These are phyloP conservation scores for Stevia rebaudiana DNA, from an alignment of 140 eudicot genomes.

Conservation along the genomic window DNA sequence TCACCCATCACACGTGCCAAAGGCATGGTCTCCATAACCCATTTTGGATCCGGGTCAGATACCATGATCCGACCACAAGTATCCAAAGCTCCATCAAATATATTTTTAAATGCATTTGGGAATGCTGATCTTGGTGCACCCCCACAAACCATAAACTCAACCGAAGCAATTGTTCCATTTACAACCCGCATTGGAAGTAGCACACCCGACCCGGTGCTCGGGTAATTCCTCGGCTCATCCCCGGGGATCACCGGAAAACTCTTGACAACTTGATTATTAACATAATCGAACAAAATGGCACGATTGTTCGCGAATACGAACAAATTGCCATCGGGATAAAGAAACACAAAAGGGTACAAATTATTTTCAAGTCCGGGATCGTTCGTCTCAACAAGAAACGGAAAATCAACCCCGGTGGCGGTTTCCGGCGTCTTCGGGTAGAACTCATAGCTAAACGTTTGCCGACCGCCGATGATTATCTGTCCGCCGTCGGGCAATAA, in stretches of 20 bases:
- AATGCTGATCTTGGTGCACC: constrained; percentile 60
- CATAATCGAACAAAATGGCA: constrained; percentile 45
- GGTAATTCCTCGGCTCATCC: constrained; percentile 63
- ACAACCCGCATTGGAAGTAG: constrained; percentile 50
- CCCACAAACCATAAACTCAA: constrained; percentile 64
- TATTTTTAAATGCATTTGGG: constrained; percentile 21
- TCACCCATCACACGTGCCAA: constrained; percentile 73
- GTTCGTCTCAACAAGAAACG: constrained; percentile 37
- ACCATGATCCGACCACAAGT: constrained; percentile 59
- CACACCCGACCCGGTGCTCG: constrained; percentile 71
- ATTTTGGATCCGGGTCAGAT: constrained; percentile 50
- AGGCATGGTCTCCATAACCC: constrained; percentile 74
- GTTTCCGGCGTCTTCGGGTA: constrained; percentile 38
- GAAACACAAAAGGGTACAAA: constrained; percentile 62
- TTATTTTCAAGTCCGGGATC: constrained; percentile 48
- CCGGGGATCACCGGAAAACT: constrained; percentile 52
- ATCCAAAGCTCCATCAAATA: constrained; percentile 42
- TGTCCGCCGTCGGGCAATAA: constrained; percentile 58
- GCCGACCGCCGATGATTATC: constrained; percentile 65
- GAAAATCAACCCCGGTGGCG: constrained; percentile 10
- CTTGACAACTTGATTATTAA: constrained; percentile 30
- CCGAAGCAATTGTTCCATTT: constrained; percentile 9
- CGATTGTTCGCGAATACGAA: constrained; percentile 58
- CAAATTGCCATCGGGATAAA: constrained; percentile 57
- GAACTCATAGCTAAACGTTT: constrained; percentile 52